These are phyloP conservation scores for Tolypocladium amazonense DNA, from an alignment of 2,329 filamentous ascomycete genomes.

Conservation along the genomic window DNA sequence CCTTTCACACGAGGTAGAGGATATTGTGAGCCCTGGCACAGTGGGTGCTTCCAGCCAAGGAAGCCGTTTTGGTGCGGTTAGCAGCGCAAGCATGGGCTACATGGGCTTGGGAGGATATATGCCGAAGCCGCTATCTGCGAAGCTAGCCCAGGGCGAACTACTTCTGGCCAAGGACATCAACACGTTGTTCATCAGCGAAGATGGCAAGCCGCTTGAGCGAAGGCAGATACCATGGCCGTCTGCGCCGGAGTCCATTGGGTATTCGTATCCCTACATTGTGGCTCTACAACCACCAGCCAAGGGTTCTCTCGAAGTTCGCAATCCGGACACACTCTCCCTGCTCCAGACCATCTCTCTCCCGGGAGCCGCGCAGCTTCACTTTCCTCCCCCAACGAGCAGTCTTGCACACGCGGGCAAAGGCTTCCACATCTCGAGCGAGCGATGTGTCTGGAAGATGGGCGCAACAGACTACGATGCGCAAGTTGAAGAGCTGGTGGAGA, in stretches of 20 bases:
- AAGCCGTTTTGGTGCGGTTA: conserved; percentile 72
- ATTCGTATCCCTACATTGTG: conserved; percentile 92
- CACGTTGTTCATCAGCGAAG: conserved; percentile 78
- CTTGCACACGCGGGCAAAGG: conserved; percentile 94
- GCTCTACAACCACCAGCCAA: conserved; percentile 76
- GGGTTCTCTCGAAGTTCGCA: conserved; percentile 79
- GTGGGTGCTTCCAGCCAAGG: conserved; percentile 54
- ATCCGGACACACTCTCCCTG: conserved; percentile 82
- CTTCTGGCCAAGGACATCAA: conserved; percentile 97
- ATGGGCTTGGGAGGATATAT: conserved; percentile 90
- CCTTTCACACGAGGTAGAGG: conserved; percentile 58
- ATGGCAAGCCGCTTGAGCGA: conserved; percentile 72
- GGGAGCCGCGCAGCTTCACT: conserved; percentile 75
- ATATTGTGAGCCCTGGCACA: conserved; percentile 68
- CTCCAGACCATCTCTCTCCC: conserved; percentile 77
- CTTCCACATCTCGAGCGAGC: conserved; percentile 85
- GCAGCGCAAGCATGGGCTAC: conserved; percentile 85
- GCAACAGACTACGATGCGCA: conserved; percentile 86
- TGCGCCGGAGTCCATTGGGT: conserved; percentile 84
- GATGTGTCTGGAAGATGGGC: conserved; percentile 92
- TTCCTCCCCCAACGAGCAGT: conserved; percentile 85
- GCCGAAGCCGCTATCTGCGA: conserved; percentile 78
- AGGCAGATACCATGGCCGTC: conserved; percentile 85
- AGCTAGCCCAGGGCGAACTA: conserved; percentile 72
- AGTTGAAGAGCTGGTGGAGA: conserved; percentile 68